Base-by-base conservation (phyloP, 805 yeast species). In the Komagataella ulmi region DNA sequence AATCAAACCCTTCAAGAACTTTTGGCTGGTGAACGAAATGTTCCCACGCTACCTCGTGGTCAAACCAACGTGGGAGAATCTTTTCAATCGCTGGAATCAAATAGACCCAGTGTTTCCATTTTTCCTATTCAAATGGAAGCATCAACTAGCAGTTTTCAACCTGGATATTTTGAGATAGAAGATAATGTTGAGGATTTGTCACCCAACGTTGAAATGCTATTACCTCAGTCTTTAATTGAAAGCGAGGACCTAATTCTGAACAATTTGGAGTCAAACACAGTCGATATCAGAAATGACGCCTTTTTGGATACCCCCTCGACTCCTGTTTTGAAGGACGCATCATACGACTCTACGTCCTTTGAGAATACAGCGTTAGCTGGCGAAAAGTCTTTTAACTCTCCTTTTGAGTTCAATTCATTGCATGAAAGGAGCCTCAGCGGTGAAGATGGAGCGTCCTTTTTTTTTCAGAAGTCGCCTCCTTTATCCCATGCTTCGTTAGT, bases 171-270 rank as follows among this genome's bases (percentile, higher is more conserved):
- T 44, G n/a, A 19, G 18, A 12, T 18, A 12, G 48, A 23, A 14
- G 49, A 46, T 18, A 40, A 49, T 30, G 46, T 17, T 12, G 19
- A 18, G 7, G 48, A 24, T 8, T 43, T 48, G 7, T 52, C 52
- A 6, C 49, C 51, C 14, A 47, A 44, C 47, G 61, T 62, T n/a
- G 60, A 62, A 40, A 52, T 59, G 49, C 50, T 62, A 14, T 51
- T 64, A 12, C 68, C 67, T 2, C 68, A 64, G 49, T 55, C 63
- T 19, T 49, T 64, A 6, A 63, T 65, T 21, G 64, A 59, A n/a
- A 60, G 58, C 8, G 62, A 56, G 7, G 60, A 61, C 24, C 45
- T 60, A n/a, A 19, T 17, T 5, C 23, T 21, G 45, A 46, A 23
- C 36, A 17, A 18, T 19, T 19, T 19, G 17, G 19, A 14, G 46